Conservation (phyloP, 2,329 filamentous ascomycete genomes). For the Aspergillus brasiliensis region DNA sequence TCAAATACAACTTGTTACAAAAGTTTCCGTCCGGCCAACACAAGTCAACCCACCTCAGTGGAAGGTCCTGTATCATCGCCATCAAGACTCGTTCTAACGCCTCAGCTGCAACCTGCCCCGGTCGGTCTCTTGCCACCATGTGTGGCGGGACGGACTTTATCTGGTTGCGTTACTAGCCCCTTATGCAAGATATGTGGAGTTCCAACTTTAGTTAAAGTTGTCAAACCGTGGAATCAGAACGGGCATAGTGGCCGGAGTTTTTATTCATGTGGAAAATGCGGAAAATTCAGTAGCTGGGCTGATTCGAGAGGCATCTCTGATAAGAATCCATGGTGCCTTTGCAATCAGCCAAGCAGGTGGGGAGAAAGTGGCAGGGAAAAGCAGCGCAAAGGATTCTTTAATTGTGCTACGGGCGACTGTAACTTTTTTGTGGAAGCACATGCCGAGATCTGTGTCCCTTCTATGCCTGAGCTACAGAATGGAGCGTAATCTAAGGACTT, state of each 20-base stretch:
- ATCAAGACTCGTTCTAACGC: background rate
- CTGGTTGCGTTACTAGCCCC: background rate
- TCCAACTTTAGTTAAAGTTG: background rate
- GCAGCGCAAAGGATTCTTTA: background rate
- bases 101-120: background rate
- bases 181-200: background rate
- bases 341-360: background rate
- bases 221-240: background rate
- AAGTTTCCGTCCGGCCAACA: background rate
- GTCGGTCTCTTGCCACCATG: background rate
- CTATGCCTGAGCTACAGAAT: background rate
- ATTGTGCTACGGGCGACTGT: background rate
- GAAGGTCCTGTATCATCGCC: background rate
- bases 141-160: background rate
- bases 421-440: background rate
- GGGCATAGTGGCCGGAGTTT: background rate
- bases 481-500: background rate
- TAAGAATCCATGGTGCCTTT: background rate
- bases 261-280: background rate
- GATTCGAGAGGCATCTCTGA: background rate
- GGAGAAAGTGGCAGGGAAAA: background rate
- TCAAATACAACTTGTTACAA: too few species aligned
- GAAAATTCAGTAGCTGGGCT: background rate
- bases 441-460: background rate
- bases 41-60: background rate